These are phyloP conservation scores for Pistacia vera DNA, from an alignment of 345 rosid species.

Conservation along the genomic window DNA sequence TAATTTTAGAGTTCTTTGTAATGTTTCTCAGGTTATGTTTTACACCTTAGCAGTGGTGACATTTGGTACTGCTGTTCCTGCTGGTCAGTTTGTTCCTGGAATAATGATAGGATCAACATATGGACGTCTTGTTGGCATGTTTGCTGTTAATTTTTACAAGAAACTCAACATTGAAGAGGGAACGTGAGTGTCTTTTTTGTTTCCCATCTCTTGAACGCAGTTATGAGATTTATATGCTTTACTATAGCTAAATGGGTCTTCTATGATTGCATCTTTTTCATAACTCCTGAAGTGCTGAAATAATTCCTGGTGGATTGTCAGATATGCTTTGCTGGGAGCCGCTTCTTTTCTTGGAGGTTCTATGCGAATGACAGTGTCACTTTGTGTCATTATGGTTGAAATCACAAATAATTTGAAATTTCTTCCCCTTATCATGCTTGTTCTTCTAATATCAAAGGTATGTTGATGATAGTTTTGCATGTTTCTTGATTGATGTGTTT, in stretches of 20 bases:
- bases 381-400: constrained; percentile 98
- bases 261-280: not conserved
- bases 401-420: constrained; percentile 92
- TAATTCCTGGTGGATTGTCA: constrained; percentile 35
- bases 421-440: constrained; percentile 95
- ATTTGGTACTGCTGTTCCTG: constrained; percentile 98
- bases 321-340: constrained; percentile 96
- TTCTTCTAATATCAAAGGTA: constrained; percentile 98
- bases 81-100: constrained; percentile 99
- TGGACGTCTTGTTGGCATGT: constrained; percentile 98
- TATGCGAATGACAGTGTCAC: constrained; percentile 97
- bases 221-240: not conserved
- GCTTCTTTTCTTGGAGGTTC: constrained; percentile 99
- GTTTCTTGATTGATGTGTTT: constrained; percentile 14
- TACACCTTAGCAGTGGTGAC: constrained; percentile 89
- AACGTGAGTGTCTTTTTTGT: constrained; percentile 68
- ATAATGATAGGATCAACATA: constrained; percentile 99
- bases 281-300: constrained; percentile 16
- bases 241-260: not conserved
- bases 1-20: constrained; percentile 9
- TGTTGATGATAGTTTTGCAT: constrained; percentile 15
- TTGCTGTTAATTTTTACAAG: constrained; percentile 85
- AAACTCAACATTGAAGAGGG: constrained; percentile 98
- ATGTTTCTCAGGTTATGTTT: constrained; percentile 83
- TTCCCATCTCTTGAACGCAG: not conserved